Percentiles rank a stretch among this genome's conserved stretches.
phyloP scores from a whole-genome alignment of 2,329 filamentous ascomycete species.

The Thelonectria rubi region DNA sequence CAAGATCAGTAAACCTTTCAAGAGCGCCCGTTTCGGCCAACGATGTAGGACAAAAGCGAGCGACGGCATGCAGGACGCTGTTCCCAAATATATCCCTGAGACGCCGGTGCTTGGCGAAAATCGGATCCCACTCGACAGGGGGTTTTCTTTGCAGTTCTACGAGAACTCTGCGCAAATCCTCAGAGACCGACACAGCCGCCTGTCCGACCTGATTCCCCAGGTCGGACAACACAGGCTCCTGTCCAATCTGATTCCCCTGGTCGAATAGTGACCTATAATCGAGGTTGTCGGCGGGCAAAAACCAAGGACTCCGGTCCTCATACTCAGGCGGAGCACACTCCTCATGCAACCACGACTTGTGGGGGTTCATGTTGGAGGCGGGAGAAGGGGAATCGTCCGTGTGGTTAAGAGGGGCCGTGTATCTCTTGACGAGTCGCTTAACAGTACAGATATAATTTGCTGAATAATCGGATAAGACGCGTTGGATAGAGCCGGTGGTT shows the following conservation, averaged over 20 bases:
- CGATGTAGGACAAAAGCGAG: slow-evolving; percentile 21
- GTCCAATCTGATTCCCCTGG: no score
- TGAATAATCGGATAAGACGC: slow-evolving; percentile 46
- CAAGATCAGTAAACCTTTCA: slow-evolving; percentile 14
- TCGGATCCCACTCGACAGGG: no score
- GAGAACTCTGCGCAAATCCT: no score
- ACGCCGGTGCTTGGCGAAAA: not conserved
- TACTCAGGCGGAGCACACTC: slow-evolving; percentile 37
- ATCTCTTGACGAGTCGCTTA: slow-evolving; percentile 50
- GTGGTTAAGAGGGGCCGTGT: slow-evolving; percentile 45
- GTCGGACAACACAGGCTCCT: no score
- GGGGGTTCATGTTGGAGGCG: slow-evolving; percentile 32
- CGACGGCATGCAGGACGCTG: slow-evolving; percentile 57
- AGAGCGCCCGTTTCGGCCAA: no score
- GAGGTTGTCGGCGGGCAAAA: slow-evolving; percentile 62
- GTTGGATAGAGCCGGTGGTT: slow-evolving; percentile 49
- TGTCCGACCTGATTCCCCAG: no score
- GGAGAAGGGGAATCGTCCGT: slow-evolving; percentile 38
- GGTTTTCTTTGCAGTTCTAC: no score
- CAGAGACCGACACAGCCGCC: no score
- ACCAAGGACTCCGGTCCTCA: slow-evolving; percentile 31
- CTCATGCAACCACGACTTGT: slow-evolving; percentile 44
- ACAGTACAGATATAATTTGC: slow-evolving; percentile 50
- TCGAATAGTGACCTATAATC: slow-evolving; percentile 43
- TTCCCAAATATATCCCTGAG: slow-evolving; percentile 57